Evolutionary conservation across 371 early-diverging fungal genomes (phyloP).

Genomic region (Coemansia sp.): DNA sequence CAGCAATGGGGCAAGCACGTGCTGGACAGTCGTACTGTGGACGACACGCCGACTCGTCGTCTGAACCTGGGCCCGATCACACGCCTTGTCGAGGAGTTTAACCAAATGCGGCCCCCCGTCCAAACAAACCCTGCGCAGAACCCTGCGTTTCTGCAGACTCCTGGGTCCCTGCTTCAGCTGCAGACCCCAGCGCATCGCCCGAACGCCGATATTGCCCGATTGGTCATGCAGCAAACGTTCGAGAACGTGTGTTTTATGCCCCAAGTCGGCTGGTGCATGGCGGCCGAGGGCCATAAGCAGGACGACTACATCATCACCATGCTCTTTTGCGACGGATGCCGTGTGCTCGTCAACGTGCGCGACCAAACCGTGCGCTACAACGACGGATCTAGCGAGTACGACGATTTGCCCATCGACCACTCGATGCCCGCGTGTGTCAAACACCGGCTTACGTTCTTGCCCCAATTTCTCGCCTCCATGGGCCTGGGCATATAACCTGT

Average conservation of each 20-base stretch:
- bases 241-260: conserved; percentile 35
- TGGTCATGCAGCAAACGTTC: conserved; percentile 8
- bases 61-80: conserved; percentile 44
- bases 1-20: conserved; percentile 35
- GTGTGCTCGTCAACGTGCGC: conserved; percentile 20
- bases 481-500: conserved; percentile 19
- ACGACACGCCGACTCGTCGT: conserved; percentile 39
- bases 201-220: background rate
- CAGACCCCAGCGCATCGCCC: conserved; percentile 18
- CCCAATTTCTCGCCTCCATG: conserved; percentile 33
- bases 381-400: conserved; percentile 17
- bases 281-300: conserved; percentile 13
- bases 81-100: conserved; percentile 41
- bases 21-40: conserved; percentile 35
- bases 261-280: conserved; percentile 47
- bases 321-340: conserved; percentile 48
- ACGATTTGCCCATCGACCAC: conserved; percentile 27
- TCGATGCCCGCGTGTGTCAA: conserved; percentile 36
- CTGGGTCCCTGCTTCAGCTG: conserved; percentile 12
- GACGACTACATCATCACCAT: conserved; percentile 35
- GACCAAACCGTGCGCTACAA: conserved; percentile 21
- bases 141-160: conserved; percentile 10
- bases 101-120: conserved; percentile 9
- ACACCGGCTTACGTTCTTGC: conserved; percentile 29
- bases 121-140: background rate